phyloP scores from a whole-genome alignment of 805 yeast genomes.

The Cyberlindnera sargentensis region DNA sequence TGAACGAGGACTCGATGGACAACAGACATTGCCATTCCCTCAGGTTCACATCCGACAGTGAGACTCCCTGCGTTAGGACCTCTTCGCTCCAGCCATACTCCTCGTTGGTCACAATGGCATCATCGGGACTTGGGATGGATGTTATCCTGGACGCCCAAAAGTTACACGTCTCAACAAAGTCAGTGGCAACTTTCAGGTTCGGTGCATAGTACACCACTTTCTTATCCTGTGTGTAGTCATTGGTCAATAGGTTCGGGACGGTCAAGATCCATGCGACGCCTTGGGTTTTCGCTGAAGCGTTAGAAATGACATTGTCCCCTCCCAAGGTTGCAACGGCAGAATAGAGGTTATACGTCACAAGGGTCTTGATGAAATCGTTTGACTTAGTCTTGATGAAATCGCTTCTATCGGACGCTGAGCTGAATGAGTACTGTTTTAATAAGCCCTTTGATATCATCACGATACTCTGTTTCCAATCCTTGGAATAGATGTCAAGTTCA shows the following conservation, averaged over 20 bases:
- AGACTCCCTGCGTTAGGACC: constrained; percentile 14
- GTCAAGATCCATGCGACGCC: constrained; percentile 23
- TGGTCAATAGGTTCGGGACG: constrained; percentile 16
- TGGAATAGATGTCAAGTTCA: constrained; percentile 23
- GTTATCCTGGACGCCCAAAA: constrained; percentile 88
- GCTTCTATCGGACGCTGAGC: constrained; percentile 15
- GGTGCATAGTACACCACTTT: constrained; percentile 21
- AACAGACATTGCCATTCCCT: constrained; percentile 21
- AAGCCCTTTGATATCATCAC: constrained; percentile 46
- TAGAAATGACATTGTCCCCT: constrained; percentile 18
- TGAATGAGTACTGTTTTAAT: constrained; percentile 38
- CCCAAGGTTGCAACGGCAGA: constrained; percentile 20
- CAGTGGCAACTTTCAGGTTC: constrained; percentile 49
- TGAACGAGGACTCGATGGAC: constrained; percentile 23
- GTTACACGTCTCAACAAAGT: constrained; percentile 71
- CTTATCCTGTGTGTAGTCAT: constrained; percentile 15
- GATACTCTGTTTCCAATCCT: constrained; percentile 32
- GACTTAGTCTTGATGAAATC: constrained; percentile 16
- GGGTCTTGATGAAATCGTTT: constrained; percentile 16
- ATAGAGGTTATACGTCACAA: constrained; percentile 19
- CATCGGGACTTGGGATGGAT: constrained; percentile 64
- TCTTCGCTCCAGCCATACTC: constrained; percentile 72
- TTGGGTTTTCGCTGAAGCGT: constrained; percentile 10
- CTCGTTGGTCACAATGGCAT: constrained; percentile 59
- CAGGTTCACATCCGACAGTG: constrained; percentile 17